Conservation (phyloP, 2,329 filamentous ascomycete species). For the Hawksworthiomyces lignivorus region DNA sequence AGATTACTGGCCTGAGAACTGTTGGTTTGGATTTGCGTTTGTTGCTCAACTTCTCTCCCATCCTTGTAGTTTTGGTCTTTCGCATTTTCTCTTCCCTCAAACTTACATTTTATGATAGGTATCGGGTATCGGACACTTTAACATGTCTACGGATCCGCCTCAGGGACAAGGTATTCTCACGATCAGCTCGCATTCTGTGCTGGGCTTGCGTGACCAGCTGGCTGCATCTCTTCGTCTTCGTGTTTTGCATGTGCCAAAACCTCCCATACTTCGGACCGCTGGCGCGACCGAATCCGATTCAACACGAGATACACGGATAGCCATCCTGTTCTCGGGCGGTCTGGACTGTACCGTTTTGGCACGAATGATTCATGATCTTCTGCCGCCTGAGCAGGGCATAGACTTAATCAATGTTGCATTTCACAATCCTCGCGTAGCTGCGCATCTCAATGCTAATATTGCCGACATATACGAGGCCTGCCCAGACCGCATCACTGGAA, state of each 20-base stretch:
- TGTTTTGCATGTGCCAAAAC: constrained; percentile 56
- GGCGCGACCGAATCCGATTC: no score
- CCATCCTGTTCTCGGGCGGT: constrained; percentile 87
- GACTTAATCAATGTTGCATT: constrained; percentile 96
- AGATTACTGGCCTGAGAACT: no score
- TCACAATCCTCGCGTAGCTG: constrained; percentile 75
- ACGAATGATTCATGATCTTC: constrained; percentile 66
- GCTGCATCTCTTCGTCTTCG: constrained; percentile 55
- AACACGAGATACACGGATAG: constrained; percentile 56
- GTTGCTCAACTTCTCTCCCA: constrained; percentile 1
- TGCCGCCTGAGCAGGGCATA: constrained; percentile 61
- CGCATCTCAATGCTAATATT: constrained; percentile 32
- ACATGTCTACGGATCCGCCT: constrained; percentile 31
- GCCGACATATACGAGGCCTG: constrained; percentile 65
- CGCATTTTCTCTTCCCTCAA: constrained; percentile 20
- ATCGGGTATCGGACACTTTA: constrained; percentile 47
- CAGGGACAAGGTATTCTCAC: constrained; percentile 20
- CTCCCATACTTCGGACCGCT: constrained; percentile 20
- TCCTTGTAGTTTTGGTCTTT: background rate
- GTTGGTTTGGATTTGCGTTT: no score
- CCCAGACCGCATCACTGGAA: constrained; percentile 82
- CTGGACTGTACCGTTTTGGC: constrained; percentile 88
- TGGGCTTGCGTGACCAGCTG: constrained; percentile 46
- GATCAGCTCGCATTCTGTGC: constrained; percentile 42
- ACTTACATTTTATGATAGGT: constrained; percentile 42